Evolutionary conservation across 1,139 yeast species (phyloP).

Genomic region (Magnusiomyces fungicola): DNA sequence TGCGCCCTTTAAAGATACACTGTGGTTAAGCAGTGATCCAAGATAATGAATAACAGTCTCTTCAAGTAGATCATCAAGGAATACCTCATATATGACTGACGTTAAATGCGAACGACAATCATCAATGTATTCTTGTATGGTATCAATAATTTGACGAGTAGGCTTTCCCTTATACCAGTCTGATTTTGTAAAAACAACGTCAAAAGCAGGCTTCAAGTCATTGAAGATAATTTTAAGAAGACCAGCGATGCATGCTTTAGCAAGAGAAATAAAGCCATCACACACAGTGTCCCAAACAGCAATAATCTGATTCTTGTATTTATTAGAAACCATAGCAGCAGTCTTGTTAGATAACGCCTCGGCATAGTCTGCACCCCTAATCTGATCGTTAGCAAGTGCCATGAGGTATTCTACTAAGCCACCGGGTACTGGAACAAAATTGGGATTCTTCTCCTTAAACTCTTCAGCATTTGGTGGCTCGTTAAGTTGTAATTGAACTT

Average conservation of each 20-base stretch:
- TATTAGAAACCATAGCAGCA: conserved; percentile 57
- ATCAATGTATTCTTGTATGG: conserved; percentile 64
- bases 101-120: conserved; percentile 50
- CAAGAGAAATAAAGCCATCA: conserved; percentile 70
- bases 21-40: conserved; percentile 37
- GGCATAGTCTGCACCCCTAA: conserved; percentile 72
- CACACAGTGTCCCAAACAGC: conserved; percentile 54
- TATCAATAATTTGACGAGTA: conserved; percentile 58
- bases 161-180: conserved; percentile 40
- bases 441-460: conserved; percentile 16
- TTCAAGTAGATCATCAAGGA: conserved; percentile 46
- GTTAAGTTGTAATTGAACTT: conserved; percentile 43
- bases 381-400: conserved; percentile 83
- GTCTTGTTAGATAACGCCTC: conserved; percentile 66
- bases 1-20: conserved; percentile 37
- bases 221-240: conserved; percentile 62
- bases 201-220: conserved; percentile 50
- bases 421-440: conserved; percentile 45
- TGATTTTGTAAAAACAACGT: conserved; percentile 37
- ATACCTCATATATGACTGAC: conserved; percentile 44
- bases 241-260: conserved; percentile 59
- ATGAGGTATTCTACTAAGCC: conserved; percentile 76
- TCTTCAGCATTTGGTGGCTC: conserved; percentile 30
- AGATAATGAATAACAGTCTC: conserved; percentile 44
- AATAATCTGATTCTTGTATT: conserved; percentile 50